Percentiles rank a stretch among this genome's conserved stretches.
Evolutionary conservation across 495 filamentous ascomycete genomes (phyloP).

Genomic region (Xylaria cubensis): DNA sequence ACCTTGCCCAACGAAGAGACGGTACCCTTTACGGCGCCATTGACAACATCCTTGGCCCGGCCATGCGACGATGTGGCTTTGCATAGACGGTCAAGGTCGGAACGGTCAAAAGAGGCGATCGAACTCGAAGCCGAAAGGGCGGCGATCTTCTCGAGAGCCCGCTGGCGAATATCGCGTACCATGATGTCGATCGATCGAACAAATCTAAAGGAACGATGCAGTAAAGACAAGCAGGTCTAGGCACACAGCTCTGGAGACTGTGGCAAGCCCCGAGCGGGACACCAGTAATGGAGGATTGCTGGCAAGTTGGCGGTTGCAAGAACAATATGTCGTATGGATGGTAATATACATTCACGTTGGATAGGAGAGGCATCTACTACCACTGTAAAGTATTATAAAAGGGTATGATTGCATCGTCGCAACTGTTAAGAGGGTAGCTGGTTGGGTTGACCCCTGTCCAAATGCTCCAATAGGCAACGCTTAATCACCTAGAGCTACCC

Average conservation of each 20-base stretch:
- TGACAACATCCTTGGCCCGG: slow-evolving; percentile 39
- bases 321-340: not conserved
- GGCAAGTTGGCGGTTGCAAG: not conserved
- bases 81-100: slow-evolving; percentile 69
- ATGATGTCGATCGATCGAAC: slow-evolving; percentile 34
- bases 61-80: slow-evolving; percentile 57
- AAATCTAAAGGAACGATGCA: not conserved
- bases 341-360: not conserved
- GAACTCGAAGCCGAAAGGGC: slow-evolving; percentile 62
- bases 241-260: not conserved
- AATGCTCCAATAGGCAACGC: not conserved
- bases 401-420: not conserved
- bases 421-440: not conserved
- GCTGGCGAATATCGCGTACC: slow-evolving; percentile 62
- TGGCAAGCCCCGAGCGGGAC: not conserved
- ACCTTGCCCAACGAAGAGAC: slow-evolving; percentile 46
- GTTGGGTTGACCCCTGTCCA: slow-evolving; percentile 1
- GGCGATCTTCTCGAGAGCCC: slow-evolving; percentile 76
- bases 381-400: not conserved
- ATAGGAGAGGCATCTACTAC: not conserved
- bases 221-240: slow-evolving; percentile 14
- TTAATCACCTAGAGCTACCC: slow-evolving; percentile 41
- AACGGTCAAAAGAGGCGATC: slow-evolving; percentile 58
- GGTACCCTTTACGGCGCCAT: slow-evolving; percentile 40
- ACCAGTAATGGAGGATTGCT: not conserved